Evolutionary conservation across 768 basidiomycete genomes (phyloP), one percentile per base, ranked within the genome.

Genomic region (Porpolomopsis calyptriformis): DNA sequence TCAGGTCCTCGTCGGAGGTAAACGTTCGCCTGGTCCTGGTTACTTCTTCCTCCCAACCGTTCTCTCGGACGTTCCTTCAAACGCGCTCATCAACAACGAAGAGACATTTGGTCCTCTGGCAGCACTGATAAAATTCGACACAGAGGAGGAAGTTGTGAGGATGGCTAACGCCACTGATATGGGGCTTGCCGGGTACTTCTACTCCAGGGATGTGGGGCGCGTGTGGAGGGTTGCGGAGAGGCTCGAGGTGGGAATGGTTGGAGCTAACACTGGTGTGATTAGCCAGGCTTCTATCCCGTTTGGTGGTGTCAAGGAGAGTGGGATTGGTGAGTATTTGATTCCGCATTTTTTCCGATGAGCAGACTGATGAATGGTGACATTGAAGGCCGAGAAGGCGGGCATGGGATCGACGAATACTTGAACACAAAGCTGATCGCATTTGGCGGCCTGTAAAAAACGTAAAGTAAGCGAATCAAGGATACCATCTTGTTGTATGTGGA

Each of bases 81-180:
- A 73, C 22, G 85, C 89, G 8, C 65, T 73, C 27, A 58, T 94
- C 55, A 74, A 77, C 55, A 57, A 56, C 8, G 96, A 98, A 60
- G 96, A 99, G 71, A 98, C 96, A 0, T 99, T 99, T 57, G 96
- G 94, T 0, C 93, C 90, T 0, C 63, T 94, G 31, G 91, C 91
- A 0, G 84, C 86, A 5, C 67, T 99, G 19, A 81, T 76, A 60
- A 83, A 82, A 58, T 99, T 99, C 58, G 80, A 87, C 62, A 91
- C 90, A 0, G 96, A 99, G 65, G 91, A 92, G 36, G 85, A 98
- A 61, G 92, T 91, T 1, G 71, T 98, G 46, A 70, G 72, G 53
- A 64, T 90, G 43, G 94, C 94, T 25, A 98, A 99, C 63, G 67
- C 76, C 54, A 73, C 81, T 1, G 77, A 86, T 16, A 77, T 85